These are phyloP conservation scores for Mycocalia duriaeana DNA, from an alignment of 1,284 basidiomycete genomes.

Conservation along the genomic window DNA sequence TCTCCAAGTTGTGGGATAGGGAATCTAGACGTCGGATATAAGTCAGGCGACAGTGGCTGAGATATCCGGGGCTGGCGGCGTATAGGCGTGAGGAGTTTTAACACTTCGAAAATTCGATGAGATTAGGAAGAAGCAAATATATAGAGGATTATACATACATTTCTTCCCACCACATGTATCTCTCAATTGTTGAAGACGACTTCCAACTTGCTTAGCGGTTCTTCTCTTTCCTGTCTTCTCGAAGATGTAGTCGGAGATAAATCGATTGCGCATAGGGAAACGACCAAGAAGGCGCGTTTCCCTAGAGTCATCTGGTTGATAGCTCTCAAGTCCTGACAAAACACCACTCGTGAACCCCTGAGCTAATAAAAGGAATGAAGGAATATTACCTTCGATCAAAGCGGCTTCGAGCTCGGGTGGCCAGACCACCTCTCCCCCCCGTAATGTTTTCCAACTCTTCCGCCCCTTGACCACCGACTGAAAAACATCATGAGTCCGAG, in stretches of 20 bases:
- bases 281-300: constrained; percentile 66
- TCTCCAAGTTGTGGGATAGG: constrained; percentile 19
- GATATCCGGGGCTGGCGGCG: constrained; percentile 23
- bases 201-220: constrained; percentile 56
- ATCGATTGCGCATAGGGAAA: constrained; percentile 55
- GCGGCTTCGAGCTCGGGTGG: constrained; percentile 72
- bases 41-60: constrained; percentile 20
- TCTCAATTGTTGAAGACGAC: constrained; percentile 52
- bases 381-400: constrained; percentile 57
- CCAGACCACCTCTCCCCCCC: constrained; percentile 70
- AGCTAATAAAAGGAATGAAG: not conserved
- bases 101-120: constrained; percentile 25
- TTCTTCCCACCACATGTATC: constrained; percentile 48
- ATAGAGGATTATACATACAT: constrained; percentile 62
- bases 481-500: constrained; percentile 45
- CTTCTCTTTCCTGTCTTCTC: constrained; percentile 42
- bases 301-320: constrained; percentile 62
- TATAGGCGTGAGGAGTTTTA: constrained; percentile 39
- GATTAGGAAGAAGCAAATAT: constrained; percentile 23
- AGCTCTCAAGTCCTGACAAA: constrained; percentile 52
- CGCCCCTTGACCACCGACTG: constrained; percentile 61
- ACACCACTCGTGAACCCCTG: not conserved
- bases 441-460: constrained; percentile 70
- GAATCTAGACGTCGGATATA: constrained; percentile 20
- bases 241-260: constrained; percentile 49